These are phyloP conservation scores for Farysia itapuensis DNA, from an alignment of 1,284 basidiomycete species.

Conservation along the genomic window DNA sequence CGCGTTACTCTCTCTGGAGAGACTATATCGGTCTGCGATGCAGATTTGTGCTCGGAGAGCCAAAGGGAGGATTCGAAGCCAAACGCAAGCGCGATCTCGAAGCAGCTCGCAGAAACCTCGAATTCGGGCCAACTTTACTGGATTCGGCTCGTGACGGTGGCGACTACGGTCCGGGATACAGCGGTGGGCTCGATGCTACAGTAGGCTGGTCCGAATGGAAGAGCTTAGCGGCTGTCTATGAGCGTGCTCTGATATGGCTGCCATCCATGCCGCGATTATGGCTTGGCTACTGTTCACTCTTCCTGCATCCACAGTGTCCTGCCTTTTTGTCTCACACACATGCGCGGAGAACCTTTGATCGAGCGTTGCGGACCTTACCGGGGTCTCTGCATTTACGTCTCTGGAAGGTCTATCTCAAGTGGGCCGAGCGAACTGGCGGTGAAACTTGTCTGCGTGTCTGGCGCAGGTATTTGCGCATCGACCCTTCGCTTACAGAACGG, in stretches of 20 bases:
- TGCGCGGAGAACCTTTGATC: slow-evolving; percentile 89
- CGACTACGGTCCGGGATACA: slow-evolving; percentile 74
- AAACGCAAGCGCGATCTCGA: slow-evolving; percentile 59
- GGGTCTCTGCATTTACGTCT: slow-evolving; percentile 90
- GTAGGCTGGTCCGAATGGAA: slow-evolving; percentile 96
- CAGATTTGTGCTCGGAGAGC: slow-evolving; percentile 77
- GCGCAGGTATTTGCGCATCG: slow-evolving; percentile 77
- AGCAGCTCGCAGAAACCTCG: slow-evolving; percentile 66
- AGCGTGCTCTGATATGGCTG: slow-evolving; percentile 90
- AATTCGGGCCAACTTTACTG: slow-evolving; percentile 60
- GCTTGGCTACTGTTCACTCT: slow-evolving; percentile 87
- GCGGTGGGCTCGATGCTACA: slow-evolving; percentile 78
- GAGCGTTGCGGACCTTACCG: slow-evolving; percentile 87
- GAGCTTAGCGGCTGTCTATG: slow-evolving; percentile 80
- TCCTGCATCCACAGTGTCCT: slow-evolving; percentile 87
- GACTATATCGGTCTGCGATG: slow-evolving; percentile 82
- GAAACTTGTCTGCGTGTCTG: slow-evolving; percentile 82
- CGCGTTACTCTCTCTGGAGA: slow-evolving; percentile 92
- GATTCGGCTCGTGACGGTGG: slow-evolving; percentile 63
- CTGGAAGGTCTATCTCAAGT: slow-evolving; percentile 92
- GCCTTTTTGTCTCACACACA: slow-evolving; percentile 81
- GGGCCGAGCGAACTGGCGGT: slow-evolving; percentile 85
- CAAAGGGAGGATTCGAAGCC: slow-evolving; percentile 63
- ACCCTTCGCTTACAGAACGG: slow-evolving; percentile 57
- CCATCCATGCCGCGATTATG: slow-evolving; percentile 91